phyloP scores from a whole-genome alignment of 768 basidiomycete genomes.

The Trametes cinnabarina region DNA sequence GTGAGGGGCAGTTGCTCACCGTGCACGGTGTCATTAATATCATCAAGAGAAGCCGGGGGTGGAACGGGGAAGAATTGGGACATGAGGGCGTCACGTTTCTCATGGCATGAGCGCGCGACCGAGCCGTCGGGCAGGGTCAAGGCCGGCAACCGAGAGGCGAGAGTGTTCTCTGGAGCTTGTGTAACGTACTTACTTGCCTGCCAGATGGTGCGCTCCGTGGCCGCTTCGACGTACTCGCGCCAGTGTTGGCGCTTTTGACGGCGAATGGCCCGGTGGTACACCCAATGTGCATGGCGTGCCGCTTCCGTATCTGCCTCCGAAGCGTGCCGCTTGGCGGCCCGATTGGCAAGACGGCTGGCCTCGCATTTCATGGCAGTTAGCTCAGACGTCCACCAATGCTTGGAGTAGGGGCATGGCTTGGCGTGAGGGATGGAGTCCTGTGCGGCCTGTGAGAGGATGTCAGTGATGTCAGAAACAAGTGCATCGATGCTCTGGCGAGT shows the following conservation, averaged over 20 bases:
- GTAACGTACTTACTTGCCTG: conserved; percentile 9
- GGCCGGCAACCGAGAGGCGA: conserved; percentile 18
- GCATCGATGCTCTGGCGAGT: conserved; percentile 13
- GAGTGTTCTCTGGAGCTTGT: conserved; percentile 13
- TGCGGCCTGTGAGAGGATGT: conserved; percentile 20
- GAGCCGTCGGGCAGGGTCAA: conserved; percentile 9
- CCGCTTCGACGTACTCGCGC: conserved; percentile 21
- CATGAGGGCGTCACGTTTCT: conserved; percentile 21
- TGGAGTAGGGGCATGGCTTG: conserved; percentile 25
- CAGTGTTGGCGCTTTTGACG: conserved; percentile 22
- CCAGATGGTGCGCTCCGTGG: conserved; percentile 20
- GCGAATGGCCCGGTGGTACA: conserved; percentile 10
- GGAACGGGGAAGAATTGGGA: conserved; percentile 25
- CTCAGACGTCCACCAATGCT: conserved; percentile 34
- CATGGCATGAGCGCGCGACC: conserved; percentile 13
- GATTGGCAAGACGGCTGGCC: neutral
- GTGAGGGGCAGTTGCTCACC: neutral
- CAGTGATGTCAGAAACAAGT: neutral
- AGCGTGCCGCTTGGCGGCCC: neutral
- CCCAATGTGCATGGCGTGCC: neutral
- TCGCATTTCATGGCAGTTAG: neutral
- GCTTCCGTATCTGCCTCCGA: conserved; percentile 1
- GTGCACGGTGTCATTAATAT: conserved; percentile 9
- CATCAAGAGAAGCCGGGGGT: neutral
- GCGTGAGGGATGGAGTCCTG: conserved; percentile 19